These are phyloP conservation scores for Tetracladium maxilliforme DNA, from an alignment of 2,329 filamentous ascomycete species.

Conservation along the genomic window DNA sequence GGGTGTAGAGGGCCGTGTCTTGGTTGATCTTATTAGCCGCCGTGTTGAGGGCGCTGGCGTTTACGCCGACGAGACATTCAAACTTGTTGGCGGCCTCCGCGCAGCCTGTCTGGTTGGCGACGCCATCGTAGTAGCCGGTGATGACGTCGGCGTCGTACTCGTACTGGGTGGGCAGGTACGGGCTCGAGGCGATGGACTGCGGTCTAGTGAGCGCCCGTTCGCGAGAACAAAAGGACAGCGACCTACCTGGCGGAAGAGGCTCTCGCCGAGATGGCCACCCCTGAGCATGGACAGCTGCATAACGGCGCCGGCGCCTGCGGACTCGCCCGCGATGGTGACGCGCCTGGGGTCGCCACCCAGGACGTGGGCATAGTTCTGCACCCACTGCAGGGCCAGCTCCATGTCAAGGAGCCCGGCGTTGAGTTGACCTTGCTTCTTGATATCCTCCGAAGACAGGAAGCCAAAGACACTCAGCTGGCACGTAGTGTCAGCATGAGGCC, in stretches of 20 bases:
- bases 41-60: background rate
- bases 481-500: too few species aligned
- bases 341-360: slow-evolving; percentile 37
- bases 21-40: slow-evolving; percentile 5
- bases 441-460: slow-evolving; percentile 28
- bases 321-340: slow-evolving; percentile 39
- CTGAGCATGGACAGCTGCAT: slow-evolving; percentile 29
- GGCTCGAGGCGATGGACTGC: slow-evolving; percentile 31
- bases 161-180: slow-evolving; percentile 39
- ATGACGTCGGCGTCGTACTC: slow-evolving; percentile 28
- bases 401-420: slow-evolving; percentile 41
- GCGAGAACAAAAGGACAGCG: background rate
- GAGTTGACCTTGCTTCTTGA: slow-evolving; percentile 21
- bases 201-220: too few species aligned
- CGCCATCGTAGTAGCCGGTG: slow-evolving; percentile 26
- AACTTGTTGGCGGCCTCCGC: slow-evolving; percentile 17
- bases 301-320: slow-evolving; percentile 34
- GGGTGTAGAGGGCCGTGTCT: slow-evolving; percentile 6
- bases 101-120: slow-evolving; percentile 26
- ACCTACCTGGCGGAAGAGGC: slow-evolving; percentile 11
- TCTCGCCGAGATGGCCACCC: slow-evolving; percentile 31
- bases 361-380: slow-evolving; percentile 31
- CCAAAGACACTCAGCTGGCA: slow-evolving; percentile 26
- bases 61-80: slow-evolving; percentile 9
- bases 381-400: slow-evolving; percentile 33